Evolutionary conservation across 148 eudicot species (phyloP).

Genomic region (Hydrangea macrophylla): DNA sequence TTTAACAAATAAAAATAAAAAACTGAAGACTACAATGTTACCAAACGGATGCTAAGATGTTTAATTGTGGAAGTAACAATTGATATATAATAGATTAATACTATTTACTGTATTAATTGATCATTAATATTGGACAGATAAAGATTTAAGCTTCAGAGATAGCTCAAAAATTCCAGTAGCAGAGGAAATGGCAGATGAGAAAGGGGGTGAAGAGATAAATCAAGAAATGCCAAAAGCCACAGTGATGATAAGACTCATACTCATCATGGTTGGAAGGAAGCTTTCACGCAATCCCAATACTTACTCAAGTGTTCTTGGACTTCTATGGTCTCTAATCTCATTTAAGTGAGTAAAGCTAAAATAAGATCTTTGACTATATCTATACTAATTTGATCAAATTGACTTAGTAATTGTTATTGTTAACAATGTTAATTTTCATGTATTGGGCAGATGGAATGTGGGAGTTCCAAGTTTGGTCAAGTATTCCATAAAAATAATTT

Average conservation of each 20-base stretch:
- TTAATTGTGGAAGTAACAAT: no score
- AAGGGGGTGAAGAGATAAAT: not conserved
- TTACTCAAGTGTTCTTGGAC: constrained; percentile 51
- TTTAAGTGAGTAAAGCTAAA: constrained; percentile 42
- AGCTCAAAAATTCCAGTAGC: constrained; percentile 17
- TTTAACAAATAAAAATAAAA: no score
- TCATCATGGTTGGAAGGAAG: constrained; percentile 51
- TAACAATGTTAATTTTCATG: not conserved
- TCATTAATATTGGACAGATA: constrained; percentile 13
- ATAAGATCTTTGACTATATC: no score
- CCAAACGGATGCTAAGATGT: no score
- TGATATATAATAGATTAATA: no score
- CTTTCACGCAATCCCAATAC: constrained; percentile 64
- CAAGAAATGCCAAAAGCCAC: constrained; percentile 36
- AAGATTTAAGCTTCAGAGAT: constrained; percentile 41
- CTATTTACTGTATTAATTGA: no score
- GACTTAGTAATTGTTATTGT: not conserved
- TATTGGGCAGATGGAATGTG: constrained; percentile 43
- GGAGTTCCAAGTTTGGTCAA: constrained; percentile 42
- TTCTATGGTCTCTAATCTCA: constrained; percentile 53
- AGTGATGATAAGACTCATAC: constrained; percentile 37
- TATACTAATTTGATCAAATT: not conserved
- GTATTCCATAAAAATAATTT: constrained; percentile 44
- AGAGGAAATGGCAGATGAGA: constrained; percentile 21
- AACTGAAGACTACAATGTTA: no score